A percentile compares a stretch with the other conserved stretches of the same genome.
Conservation (phyloP, 768 basidiomycete genomes). For the Suillus weaverae region DNA sequence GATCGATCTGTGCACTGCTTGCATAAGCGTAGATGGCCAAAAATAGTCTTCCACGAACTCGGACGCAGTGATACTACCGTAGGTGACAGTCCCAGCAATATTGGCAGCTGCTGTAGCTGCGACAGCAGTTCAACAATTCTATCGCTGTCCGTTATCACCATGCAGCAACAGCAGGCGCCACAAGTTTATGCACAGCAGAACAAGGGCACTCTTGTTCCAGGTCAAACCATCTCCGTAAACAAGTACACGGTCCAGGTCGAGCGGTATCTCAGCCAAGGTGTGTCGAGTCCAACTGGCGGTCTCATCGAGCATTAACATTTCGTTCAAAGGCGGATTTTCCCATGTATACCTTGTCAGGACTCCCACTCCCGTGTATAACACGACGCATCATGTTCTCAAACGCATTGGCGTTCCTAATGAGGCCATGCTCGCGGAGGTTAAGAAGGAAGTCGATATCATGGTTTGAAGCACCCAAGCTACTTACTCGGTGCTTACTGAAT, state of each 20-base stretch:
- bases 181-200: slow-evolving; percentile 43
- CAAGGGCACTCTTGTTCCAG: slow-evolving; percentile 73
- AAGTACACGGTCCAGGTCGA: slow-evolving; percentile 91
- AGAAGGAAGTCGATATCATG: slow-evolving; percentile 99
- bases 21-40: neutral
- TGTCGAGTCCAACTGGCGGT: slow-evolving; percentile 12
- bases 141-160: slow-evolving; percentile 15
- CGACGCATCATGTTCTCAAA: slow-evolving; percentile 95
- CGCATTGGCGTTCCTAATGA: slow-evolving; percentile 92
- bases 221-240: slow-evolving; percentile 88
- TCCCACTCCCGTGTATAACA: slow-evolving; percentile 81
- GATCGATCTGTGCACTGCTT: neutral
- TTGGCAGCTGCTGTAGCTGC: slow-evolving; percentile 6
- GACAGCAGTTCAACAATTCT: neutral
- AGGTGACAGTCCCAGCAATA: neutral
- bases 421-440: slow-evolving; percentile 86
- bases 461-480: slow-evolving; percentile 44
- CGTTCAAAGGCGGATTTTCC: slow-evolving; percentile 84
- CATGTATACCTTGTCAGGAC: slow-evolving; percentile 96
- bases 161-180: slow-evolving; percentile 48
- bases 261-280: slow-evolving; percentile 94
- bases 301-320: slow-evolving; percentile 12
- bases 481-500: slow-evolving; percentile 27
- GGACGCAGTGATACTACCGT: neutral
- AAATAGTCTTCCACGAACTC: neutral